A percentile compares a stretch with the other conserved stretches of the same genome.
Evolutionary conservation across 805 yeast genomes (phyloP).

Genomic region (Cyberlindnera lachancei): DNA sequence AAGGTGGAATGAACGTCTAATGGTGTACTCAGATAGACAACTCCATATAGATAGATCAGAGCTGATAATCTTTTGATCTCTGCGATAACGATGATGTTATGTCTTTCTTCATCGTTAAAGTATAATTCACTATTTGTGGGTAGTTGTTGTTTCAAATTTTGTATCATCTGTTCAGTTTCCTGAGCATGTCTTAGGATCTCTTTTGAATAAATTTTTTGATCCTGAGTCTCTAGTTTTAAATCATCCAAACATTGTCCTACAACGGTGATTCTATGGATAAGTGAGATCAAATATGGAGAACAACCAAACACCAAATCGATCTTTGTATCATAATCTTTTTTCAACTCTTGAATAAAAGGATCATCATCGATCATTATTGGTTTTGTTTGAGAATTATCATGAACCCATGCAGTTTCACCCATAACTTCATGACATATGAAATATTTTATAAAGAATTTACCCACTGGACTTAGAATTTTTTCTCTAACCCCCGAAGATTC

Average conservation of each 20-base stretch:
- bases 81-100: slow-evolving; percentile 25
- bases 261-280: slow-evolving; percentile 30
- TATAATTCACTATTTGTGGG: slow-evolving; percentile 16
- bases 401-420: slow-evolving; percentile 36
- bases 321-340: slow-evolving; percentile 26
- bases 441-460: slow-evolving; percentile 30
- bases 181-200: slow-evolving; percentile 24
- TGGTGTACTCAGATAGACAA: slow-evolving; percentile 23
- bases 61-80: slow-evolving; percentile 33
- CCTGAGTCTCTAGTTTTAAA: slow-evolving; percentile 22
- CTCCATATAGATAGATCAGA: slow-evolving; percentile 28
- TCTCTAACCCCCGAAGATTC: slow-evolving; percentile 20
- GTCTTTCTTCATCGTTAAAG: slow-evolving; percentile 12
- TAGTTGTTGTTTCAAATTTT: slow-evolving; percentile 19
- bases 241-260: slow-evolving; percentile 32
- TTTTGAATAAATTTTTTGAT: slow-evolving; percentile 5
- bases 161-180: slow-evolving; percentile 21
- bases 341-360: slow-evolving; percentile 25
- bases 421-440: slow-evolving; percentile 36
- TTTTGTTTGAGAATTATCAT: slow-evolving; percentile 11
- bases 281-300: slow-evolving; percentile 29
- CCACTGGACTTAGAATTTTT: slow-evolving; percentile 25
- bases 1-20: slow-evolving; percentile 7
- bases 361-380: slow-evolving; percentile 24
- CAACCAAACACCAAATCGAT: slow-evolving; percentile 35